Base-by-base conservation (phyloP, 495 filamentous ascomycete genomes). In the Neurospora sp. region DNA sequence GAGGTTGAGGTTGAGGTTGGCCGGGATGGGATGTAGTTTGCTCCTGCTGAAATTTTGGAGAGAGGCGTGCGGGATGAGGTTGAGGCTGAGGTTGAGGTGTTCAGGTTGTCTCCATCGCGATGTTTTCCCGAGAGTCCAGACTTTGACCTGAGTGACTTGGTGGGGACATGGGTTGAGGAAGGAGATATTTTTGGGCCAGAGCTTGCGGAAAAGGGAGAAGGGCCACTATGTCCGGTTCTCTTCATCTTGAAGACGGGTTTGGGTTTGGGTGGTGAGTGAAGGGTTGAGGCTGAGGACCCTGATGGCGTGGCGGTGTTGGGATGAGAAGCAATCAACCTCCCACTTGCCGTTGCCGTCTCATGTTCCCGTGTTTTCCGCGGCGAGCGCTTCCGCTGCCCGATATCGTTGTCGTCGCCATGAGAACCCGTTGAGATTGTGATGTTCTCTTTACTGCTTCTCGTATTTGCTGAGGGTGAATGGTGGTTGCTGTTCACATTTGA, bases 161-260 rank as follows among this genome's bases (percentile, higher is more conserved):
- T 69, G 3, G 31, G 35, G 10, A 35, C 38, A 2, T 10, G 2
- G 39, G 53, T 70, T 7, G 14, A 73, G 2, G 71, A 78, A n/a
- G 5, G 1, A n/a, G 74, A 37, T 70, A 35, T 4, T 39, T n/a
- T 42, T 18, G 27, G n/a, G 71, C 22, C 12, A 61, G 53, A 9
- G 12, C 35, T 61, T 61, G 53, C 37, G 18, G 71, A 70, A 31
- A 69, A 20, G 3, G 76, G 70, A 20, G 65, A 77, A 20, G 70
- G 46, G 0, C 76, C 70, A 27, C 68, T 72, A 40, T 73, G 69
- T 0, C 76, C 76, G 10, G 74, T 77, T 35, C 76, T 70, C 46
- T 44, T 73, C 74, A 77, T 74, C 42, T 75, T 77, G 70, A 74
- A 72, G 2, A 77, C 41, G 2, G 76, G 74, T 39, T 74, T 46